These are phyloP conservation scores for carrot (Daucus carota) DNA, from an alignment of 129 eudicot species.

Conservation along the genomic window DNA sequence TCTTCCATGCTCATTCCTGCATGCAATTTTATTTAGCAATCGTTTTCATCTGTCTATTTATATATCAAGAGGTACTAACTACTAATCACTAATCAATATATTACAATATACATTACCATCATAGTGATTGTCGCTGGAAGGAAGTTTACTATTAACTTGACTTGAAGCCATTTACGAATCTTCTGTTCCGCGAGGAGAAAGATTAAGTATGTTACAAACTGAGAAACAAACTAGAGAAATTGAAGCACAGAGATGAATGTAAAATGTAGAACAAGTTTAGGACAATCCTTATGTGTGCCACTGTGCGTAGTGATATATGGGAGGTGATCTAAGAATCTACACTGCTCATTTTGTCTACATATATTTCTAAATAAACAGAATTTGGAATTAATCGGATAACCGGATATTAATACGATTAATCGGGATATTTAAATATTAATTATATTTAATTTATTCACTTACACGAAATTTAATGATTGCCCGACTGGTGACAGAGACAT, in stretches of 20 bases:
- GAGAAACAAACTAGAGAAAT: not conserved
- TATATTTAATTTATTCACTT: too few species aligned
- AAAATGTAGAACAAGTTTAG: not conserved
- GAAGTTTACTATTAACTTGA: not conserved
- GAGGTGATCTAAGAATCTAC: not conserved
- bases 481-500: not conserved
- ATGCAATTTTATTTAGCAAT: not conserved
- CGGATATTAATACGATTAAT: too few species aligned
- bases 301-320: not conserved
- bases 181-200: not conserved
- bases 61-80: not conserved
- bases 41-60: not conserved
- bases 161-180: not conserved
- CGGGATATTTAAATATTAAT: too few species aligned
- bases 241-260: not conserved
- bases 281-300: not conserved
- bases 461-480: not conserved
- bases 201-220: not conserved
- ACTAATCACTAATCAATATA: too few species aligned
- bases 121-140: not conserved
- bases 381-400: too few species aligned
- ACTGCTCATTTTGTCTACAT: too few species aligned
- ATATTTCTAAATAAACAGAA: too few species aligned
- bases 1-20: constrained; percentile 27
- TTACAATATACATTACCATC: not conserved